Evolutionary conservation across 202 grass and related monocot species (phyloP).

Genomic region (Brachypodium distachyon): DNA sequence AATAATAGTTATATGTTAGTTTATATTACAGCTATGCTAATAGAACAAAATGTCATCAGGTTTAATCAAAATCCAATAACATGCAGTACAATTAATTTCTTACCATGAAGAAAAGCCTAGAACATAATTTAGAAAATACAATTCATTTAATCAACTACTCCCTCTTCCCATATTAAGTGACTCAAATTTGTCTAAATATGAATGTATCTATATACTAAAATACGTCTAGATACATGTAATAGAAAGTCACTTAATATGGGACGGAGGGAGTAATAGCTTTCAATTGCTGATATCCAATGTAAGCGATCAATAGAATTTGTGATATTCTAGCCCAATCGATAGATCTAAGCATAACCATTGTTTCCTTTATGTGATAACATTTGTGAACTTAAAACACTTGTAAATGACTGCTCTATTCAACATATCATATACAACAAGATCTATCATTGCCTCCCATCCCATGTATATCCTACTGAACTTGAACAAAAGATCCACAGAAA

Average conservation of each 20-base stretch:
- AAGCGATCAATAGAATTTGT: background rate
- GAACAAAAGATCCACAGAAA: background rate
- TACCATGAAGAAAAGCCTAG: background rate
- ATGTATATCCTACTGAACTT: background rate
- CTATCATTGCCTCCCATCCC: too few relatives aligned
- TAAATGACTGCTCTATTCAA: background rate
- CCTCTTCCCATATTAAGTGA: too few relatives aligned
- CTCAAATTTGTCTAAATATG: too few relatives aligned
- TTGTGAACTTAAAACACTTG: background rate
- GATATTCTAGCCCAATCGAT: background rate
- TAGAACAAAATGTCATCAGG: background rate
- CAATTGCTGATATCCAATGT: background rate
- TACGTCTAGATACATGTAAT: too few relatives aligned
- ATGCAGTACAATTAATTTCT: background rate
- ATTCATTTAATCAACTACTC: background rate
- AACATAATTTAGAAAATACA: background rate
- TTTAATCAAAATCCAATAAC: constrained; percentile 1
- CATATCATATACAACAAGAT: background rate
- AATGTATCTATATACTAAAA: too few relatives aligned
- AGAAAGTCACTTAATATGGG: too few relatives aligned
- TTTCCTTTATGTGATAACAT: background rate
- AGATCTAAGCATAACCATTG: background rate
- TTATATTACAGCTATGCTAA: background rate
- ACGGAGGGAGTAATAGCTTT: too few relatives aligned
- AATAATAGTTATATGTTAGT: background rate